phyloP scores from a whole-genome alignment of 495 filamentous ascomycete genomes.

The Parathielavia appendiculata region DNA sequence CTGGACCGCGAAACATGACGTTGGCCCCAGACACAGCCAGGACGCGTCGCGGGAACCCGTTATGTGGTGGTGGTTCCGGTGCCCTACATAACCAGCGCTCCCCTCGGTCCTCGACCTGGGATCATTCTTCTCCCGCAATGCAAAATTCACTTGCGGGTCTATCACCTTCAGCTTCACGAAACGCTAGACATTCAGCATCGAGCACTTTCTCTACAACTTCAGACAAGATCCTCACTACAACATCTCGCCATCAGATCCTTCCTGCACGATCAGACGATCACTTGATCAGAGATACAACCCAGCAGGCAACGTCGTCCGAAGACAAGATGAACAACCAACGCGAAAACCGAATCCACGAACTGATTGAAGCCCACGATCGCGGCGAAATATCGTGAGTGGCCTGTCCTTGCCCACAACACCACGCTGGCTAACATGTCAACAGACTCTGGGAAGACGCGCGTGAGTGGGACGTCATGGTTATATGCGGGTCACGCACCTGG shows the following conservation, averaged over 20 bases:
- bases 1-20: no score
- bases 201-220: background rate
- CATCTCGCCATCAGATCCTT: no score
- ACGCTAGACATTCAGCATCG: no score
- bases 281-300: background rate
- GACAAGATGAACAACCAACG: background rate
- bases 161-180: no score
- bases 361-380: constrained; percentile 12
- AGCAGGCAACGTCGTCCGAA: background rate
- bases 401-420: background rate
- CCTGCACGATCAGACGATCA: background rate
- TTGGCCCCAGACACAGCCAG: no score
- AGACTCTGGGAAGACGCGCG: constrained; percentile 18
- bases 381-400: constrained; percentile 14
- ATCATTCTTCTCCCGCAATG: background rate
- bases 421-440: background rate
- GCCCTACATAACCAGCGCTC: background rate
- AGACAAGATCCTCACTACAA: no score
- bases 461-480: constrained; percentile 22
- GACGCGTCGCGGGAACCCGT: no score
- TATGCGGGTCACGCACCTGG: constrained; percentile 5
- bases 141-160: background rate
- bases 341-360: background rate
- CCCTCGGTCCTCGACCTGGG: background rate
- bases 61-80: no score